Conservation (phyloP, 495 filamentous ascomycete genomes). For the Penicillium chermesinum region DNA sequence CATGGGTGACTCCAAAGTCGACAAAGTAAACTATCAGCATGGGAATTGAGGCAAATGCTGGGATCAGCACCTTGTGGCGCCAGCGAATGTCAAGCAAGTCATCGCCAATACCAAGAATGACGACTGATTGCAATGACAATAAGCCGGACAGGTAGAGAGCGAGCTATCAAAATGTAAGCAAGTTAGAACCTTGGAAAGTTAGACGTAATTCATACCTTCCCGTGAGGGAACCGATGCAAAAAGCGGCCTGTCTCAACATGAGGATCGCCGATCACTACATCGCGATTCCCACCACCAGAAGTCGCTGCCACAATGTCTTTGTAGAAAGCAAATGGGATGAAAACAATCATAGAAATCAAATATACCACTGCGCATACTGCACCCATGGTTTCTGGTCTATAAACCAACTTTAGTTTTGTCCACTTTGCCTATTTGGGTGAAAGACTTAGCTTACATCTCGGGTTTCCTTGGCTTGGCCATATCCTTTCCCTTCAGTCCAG, state of each 20-base stretch:
- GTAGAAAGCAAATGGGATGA: slow-evolving; percentile 96
- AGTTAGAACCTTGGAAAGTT: neutral
- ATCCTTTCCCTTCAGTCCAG: slow-evolving; percentile 87
- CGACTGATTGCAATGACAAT: slow-evolving; percentile 81
- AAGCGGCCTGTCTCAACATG: slow-evolving; percentile 72
- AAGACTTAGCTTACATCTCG: slow-evolving; percentile 57
- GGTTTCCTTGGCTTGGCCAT: slow-evolving; percentile 71
- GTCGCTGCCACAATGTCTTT: slow-evolving; percentile 97
- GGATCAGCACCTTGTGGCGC: slow-evolving; percentile 97
- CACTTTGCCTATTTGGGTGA: neutral
- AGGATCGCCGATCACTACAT: slow-evolving; percentile 63
- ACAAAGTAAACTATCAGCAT: slow-evolving; percentile 97
- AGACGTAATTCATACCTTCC: slow-evolving; percentile 56
- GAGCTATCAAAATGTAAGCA: slow-evolving; percentile 48
- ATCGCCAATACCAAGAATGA: slow-evolving; percentile 88
- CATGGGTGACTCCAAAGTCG: slow-evolving; percentile 92
- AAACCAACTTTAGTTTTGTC: slow-evolving; percentile 17
- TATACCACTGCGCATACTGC: slow-evolving; percentile 90
- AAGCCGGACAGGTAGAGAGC: slow-evolving; percentile 93
- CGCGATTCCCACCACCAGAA: slow-evolving; percentile 86
- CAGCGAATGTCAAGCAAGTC: slow-evolving; percentile 98
- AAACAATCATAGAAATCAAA: slow-evolving; percentile 76
- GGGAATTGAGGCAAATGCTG: slow-evolving; percentile 87
- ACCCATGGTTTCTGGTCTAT: slow-evolving; percentile 94
- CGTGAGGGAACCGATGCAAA: slow-evolving; percentile 88